phyloP scores from a whole-genome alignment of 139 green algal genomes.

The Tetraselmis striata region DNA sequence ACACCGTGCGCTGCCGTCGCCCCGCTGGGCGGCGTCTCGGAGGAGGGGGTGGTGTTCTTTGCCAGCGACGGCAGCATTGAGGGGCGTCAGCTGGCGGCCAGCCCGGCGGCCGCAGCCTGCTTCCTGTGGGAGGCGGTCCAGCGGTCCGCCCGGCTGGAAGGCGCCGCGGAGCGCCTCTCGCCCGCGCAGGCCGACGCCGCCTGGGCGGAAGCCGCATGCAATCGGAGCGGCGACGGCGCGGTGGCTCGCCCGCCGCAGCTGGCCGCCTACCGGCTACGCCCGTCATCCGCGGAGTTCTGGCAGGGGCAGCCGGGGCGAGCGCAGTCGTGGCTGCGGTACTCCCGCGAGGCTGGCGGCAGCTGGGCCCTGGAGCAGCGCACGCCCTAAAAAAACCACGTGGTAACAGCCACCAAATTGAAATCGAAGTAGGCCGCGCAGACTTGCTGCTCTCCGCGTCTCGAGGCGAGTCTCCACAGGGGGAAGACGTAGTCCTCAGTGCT shows the following conservation, averaged over 20 bases:
- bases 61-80: constrained; percentile 33
- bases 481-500: too few species aligned
- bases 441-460: too few species aligned
- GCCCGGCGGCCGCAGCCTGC: constrained; percentile 45
- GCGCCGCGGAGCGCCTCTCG: constrained; percentile 54
- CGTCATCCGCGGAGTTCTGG: constrained; percentile 80
- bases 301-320: constrained; percentile 68
- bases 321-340: constrained; percentile 75
- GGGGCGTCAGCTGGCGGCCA: constrained; percentile 47
- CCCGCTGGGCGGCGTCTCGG: background rate
- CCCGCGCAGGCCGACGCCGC: constrained; percentile 50
- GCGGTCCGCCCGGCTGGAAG: constrained; percentile 63
- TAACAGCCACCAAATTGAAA: too few species aligned
- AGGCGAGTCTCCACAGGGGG: too few species aligned
- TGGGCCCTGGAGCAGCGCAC: too few species aligned
- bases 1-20: background rate
- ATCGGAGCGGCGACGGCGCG: constrained; percentile 12
- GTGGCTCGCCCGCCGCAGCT: constrained; percentile 68
- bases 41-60: background rate
- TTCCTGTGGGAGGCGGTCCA: constrained; percentile 84
- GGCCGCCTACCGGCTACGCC: constrained; percentile 75
- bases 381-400: too few species aligned
- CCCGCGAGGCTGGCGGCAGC: background rate
- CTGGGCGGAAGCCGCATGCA: constrained; percentile 12
- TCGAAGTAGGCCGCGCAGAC: too few species aligned